phyloP scores from a whole-genome alignment of 352 stramenopile species.

The Paralagenidium karlingii region DNA sequence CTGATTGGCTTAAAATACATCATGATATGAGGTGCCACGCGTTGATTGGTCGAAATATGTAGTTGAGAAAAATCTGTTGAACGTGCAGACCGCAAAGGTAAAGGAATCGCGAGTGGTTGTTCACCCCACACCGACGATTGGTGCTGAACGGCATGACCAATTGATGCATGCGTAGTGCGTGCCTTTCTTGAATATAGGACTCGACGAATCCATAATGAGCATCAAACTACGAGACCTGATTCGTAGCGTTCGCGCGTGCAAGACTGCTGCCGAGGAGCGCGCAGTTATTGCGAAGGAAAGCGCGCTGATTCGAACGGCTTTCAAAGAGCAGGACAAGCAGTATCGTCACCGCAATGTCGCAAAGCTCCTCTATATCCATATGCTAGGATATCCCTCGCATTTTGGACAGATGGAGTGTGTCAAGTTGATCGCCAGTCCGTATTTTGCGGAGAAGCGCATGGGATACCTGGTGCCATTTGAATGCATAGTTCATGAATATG shows the following conservation, averaged over 20 bases:
- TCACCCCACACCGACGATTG: too few relatives aligned
- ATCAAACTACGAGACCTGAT: conserved; percentile 98
- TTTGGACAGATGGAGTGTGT: conserved; percentile 99
- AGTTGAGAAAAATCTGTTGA: too few relatives aligned
- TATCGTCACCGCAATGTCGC: conserved; percentile 98
- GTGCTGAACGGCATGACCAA: too few relatives aligned
- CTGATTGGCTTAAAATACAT: conserved; percentile 3
- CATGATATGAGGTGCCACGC: background rate
- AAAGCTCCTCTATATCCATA: conserved; percentile 99
- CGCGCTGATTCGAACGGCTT: conserved; percentile 97
- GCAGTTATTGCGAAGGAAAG: conserved; percentile 99
- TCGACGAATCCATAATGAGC: too few relatives aligned
- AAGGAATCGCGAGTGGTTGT: too few relatives aligned
- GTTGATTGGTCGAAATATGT: conserved; percentile 11
- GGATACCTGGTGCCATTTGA: conserved; percentile 87
- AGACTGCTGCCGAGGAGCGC: conserved; percentile 97
- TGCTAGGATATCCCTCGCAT: conserved; percentile 99
- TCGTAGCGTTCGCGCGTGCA: conserved; percentile 95
- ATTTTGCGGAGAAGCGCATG: conserved; percentile 99
- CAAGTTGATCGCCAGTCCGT: conserved; percentile 97
- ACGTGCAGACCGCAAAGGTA: too few relatives aligned
- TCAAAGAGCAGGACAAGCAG: conserved; percentile 96
- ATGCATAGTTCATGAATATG: background rate
- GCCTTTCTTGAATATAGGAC: too few relatives aligned
- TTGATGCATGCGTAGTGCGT: too few relatives aligned